Evolutionary conservation across 2,329 filamentous ascomycete genomes (phyloP).

Genomic region (Verticillium albo-atrum): DNA sequence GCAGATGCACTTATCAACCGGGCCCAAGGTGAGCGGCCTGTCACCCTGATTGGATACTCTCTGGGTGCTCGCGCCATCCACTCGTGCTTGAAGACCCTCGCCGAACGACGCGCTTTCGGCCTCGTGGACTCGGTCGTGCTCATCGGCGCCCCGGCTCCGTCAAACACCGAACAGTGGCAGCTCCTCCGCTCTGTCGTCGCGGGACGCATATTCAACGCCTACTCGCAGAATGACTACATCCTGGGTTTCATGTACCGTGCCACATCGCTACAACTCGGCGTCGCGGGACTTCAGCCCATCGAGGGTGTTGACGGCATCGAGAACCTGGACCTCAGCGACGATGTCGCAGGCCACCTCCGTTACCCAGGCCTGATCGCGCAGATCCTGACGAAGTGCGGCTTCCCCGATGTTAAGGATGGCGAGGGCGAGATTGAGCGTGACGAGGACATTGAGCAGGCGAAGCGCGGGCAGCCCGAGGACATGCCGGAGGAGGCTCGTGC

Average conservation of each 20-base stretch:
- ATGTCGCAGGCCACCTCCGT: constrained; percentile 49
- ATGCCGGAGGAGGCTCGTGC: neutral
- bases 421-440: constrained; percentile 45
- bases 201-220: constrained; percentile 82
- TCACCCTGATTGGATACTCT: constrained; percentile 78
- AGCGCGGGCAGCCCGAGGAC: constrained; percentile 17
- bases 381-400: constrained; percentile 49
- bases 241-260: constrained; percentile 84
- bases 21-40: constrained; percentile 75
- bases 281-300: constrained; percentile 77
- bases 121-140: constrained; percentile 79
- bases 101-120: constrained; percentile 75
- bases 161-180: constrained; percentile 68
- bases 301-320: constrained; percentile 61
- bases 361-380: constrained; percentile 46
- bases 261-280: constrained; percentile 74
- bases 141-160: constrained; percentile 76
- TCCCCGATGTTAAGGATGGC: constrained; percentile 39
- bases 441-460: constrained; percentile 30
- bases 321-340: constrained; percentile 48
- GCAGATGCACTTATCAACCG: constrained; percentile 79
- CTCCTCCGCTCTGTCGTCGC: constrained; percentile 72
- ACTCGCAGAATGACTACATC: constrained; percentile 81
- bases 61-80: constrained; percentile 80
- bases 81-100: constrained; percentile 71